A percentile compares a stretch with the other conserved stretches of the same genome.
Conservation (phyloP, 805 yeast genomes). For the Zygoascus ofunaensis region DNA sequence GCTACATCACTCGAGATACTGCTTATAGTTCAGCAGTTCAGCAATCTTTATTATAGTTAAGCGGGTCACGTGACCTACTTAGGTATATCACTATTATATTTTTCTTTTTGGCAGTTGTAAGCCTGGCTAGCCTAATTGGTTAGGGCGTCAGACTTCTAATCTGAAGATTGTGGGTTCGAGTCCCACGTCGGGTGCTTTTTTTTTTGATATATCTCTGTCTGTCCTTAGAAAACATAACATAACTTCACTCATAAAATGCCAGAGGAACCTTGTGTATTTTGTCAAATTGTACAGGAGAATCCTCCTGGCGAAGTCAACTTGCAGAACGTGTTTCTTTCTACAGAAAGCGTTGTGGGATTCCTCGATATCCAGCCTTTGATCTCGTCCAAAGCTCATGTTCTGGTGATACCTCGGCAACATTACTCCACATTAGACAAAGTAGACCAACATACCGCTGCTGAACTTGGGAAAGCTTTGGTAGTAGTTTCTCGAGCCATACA, state of each 20-base stretch:
- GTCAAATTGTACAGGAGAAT: constrained; percentile 20
- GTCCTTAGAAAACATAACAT: no score
- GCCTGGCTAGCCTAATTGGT: constrained; percentile 35
- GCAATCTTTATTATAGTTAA: no score
- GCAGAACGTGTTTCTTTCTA: constrained; percentile 22
- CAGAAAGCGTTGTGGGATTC: constrained; percentile 26
- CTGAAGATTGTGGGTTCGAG: constrained; percentile 36
- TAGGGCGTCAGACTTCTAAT: constrained; percentile 36
- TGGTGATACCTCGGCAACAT: constrained; percentile 29
- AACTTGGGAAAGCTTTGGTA: constrained; percentile 23
- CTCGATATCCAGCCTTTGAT: constrained; percentile 32
- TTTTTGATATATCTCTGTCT: no score
- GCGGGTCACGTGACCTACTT: no score
- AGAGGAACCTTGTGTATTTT: constrained; percentile 26
- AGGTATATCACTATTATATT: no score
- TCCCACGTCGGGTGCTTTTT: constrained; percentile 32
- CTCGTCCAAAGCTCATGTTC: constrained; percentile 27
- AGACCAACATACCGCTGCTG: constrained; percentile 17
- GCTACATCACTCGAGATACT: no score
- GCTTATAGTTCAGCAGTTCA: no score
- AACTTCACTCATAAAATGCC: no score
- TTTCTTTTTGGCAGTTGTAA: not conserved
- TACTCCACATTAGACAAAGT: constrained; percentile 22
- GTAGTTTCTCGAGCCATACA: constrained; percentile 21
- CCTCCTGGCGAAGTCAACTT: constrained; percentile 12